phyloP scores from a whole-genome alignment of 2,329 filamentous ascomycete species.

The Magnaporthiopsis rhizophila region DNA sequence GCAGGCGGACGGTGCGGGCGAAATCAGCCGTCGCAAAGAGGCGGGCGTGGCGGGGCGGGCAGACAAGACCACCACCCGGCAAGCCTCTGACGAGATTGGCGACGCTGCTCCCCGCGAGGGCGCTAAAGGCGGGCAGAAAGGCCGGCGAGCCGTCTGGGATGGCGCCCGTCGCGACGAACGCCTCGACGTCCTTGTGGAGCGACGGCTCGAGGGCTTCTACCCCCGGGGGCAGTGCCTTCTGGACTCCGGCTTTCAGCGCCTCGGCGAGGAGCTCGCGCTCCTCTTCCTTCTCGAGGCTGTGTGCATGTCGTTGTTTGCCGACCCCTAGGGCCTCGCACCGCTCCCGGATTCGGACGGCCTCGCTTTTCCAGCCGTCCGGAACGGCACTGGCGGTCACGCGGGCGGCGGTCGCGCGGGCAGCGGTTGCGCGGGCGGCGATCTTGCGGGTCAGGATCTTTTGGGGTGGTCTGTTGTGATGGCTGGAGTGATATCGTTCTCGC shows the following conservation, averaged over 20 bases:
- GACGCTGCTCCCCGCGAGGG: constrained; percentile 29
- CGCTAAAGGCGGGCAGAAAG: constrained; percentile 36
- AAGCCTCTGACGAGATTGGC: constrained; percentile 26
- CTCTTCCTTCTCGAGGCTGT: constrained; percentile 48
- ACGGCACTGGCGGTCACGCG: no score
- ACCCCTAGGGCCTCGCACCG: not conserved
- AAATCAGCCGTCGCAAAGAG: constrained; percentile 46
- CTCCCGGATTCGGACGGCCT: constrained; percentile 2
- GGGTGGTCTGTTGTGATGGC: no score
- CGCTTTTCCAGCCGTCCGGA: no score
- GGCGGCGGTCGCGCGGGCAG: no score
- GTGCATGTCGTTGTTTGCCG: constrained; percentile 10
- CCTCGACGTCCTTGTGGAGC: constrained; percentile 33
- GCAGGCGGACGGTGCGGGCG: constrained; percentile 29
- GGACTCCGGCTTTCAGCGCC: constrained; percentile 42
- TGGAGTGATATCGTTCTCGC: constrained; percentile 48
- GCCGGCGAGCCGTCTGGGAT: constrained; percentile 20
- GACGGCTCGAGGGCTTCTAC: constrained; percentile 30
- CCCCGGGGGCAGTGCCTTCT: constrained; percentile 36
- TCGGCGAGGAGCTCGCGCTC: constrained; percentile 61
- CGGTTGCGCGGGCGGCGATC: no score
- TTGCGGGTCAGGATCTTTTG: no score
- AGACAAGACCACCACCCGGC: not conserved
- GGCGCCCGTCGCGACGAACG: constrained; percentile 30
- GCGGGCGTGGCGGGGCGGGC: constrained; percentile 26